phyloP scores from a whole-genome alignment of 176 grass and related monocot species.

The Guadua angustifolia region DNA sequence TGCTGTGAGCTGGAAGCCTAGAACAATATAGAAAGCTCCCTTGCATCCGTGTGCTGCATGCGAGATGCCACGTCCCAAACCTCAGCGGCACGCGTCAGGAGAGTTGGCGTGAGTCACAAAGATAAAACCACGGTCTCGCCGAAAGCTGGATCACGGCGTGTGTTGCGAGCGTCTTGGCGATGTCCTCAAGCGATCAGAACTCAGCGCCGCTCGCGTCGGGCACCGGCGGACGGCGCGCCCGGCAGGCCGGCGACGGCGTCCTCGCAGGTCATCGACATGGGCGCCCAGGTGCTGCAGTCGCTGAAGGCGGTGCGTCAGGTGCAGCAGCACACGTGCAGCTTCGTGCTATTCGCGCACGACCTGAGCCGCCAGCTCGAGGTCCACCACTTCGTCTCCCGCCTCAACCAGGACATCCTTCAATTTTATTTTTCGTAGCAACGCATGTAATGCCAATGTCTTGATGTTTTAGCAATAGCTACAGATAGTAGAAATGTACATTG shows the following conservation, averaged over 20 bases:
- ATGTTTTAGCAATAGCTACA: too few species aligned
- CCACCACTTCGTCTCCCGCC: conserved; percentile 75
- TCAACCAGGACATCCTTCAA: conserved; percentile 88
- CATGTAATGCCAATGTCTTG: too few species aligned
- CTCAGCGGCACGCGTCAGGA: conserved; percentile 33
- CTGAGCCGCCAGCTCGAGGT: conserved; percentile 72
- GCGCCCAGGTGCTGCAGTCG: conserved; percentile 60
- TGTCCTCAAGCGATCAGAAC: conserved; percentile 70
- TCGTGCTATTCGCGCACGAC: conserved; percentile 76
- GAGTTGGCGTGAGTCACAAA: background rate
- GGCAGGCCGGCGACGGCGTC: conserved; percentile 52
- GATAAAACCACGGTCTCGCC: conserved; percentile 20
- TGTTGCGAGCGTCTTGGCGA: background rate
- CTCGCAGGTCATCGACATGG: conserved; percentile 56
- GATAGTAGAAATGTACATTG: too few species aligned
- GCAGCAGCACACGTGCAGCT: conserved; percentile 88
- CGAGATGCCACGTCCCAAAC: conserved; percentile 57
- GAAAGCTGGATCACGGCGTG: background rate
- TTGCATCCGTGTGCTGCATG: conserved; percentile 6
- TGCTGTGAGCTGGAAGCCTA: background rate
- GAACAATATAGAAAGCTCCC: background rate
- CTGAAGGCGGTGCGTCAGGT: conserved; percentile 76
- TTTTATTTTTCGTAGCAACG: too few species aligned
- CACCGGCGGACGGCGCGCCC: conserved; percentile 1
- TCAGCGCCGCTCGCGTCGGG: conserved; percentile 5